A percentile compares a stretch with the other conserved stretches of the same genome.
Evolutionary conservation across 2,329 filamentous ascomycete genomes (phyloP).

Genomic region (Xylaria sp.): DNA sequence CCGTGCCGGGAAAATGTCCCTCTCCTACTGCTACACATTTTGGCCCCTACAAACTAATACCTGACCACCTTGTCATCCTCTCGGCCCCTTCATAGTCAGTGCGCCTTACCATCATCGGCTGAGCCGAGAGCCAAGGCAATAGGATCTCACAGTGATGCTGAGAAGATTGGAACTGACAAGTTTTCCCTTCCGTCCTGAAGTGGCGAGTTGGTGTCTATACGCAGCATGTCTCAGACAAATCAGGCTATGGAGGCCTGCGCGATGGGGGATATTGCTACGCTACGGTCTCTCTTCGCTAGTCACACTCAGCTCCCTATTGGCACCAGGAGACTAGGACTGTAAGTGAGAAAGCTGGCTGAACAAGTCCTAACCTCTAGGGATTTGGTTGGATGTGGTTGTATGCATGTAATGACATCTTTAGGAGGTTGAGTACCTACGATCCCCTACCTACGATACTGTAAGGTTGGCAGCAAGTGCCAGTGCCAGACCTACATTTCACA

Average conservation of each 20-base stretch:
- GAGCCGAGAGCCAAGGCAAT: conserved; percentile 2
- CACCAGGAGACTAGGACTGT: neutral
- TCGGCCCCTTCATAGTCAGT: neutral
- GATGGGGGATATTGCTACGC: neutral
- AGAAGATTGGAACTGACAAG: conserved; percentile 1
- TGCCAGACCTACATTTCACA: neutral
- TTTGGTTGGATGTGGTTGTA: neutral
- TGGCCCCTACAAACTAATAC: neutral
- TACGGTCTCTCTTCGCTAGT: neutral
- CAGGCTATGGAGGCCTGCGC: neutral
- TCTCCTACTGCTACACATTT: neutral
- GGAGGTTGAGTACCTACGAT: neutral
- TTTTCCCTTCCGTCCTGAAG: conserved; percentile 5
- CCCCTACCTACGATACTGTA: no score
- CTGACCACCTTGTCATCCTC: conserved; percentile 2
- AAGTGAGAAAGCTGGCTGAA: neutral
- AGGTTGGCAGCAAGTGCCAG: no score
- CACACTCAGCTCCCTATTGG: neutral
- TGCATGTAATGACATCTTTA: neutral
- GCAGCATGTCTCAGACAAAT: conserved; percentile 4
- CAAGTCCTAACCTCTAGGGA: neutral
- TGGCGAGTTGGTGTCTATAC: conserved; percentile 4
- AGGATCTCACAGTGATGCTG: neutral
- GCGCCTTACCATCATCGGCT: conserved; percentile 16
- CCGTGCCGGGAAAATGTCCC: neutral